phyloP scores from a whole-genome alignment of 495 filamentous ascomycete species.

The Penicillium canariense region DNA sequence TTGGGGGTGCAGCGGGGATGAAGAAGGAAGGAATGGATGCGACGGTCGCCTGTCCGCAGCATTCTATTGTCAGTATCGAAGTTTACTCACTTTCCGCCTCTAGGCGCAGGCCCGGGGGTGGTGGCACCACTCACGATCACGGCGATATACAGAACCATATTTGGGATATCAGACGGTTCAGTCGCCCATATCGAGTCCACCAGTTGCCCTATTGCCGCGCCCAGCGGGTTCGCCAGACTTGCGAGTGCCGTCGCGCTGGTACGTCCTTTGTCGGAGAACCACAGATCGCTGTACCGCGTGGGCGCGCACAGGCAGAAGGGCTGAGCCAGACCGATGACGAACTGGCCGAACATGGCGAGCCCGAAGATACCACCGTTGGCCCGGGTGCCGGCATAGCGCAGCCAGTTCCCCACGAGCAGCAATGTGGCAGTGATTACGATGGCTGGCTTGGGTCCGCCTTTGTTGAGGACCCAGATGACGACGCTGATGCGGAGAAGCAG shows the following conservation, averaged over 20 bases:
- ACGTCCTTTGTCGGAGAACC: constrained; percentile 84
- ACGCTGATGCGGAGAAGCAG: constrained; percentile 36
- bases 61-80: constrained; percentile 1
- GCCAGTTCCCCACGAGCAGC: constrained; percentile 83
- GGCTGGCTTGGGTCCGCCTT: constrained; percentile 71
- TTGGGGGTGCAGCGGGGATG: constrained; percentile 76
- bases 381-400: constrained; percentile 80
- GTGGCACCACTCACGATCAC: constrained; percentile 62
- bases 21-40: constrained; percentile 79
- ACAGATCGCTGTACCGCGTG: constrained; percentile 87
- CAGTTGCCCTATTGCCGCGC: constrained; percentile 83
- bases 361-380: constrained; percentile 62
- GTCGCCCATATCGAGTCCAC: constrained; percentile 75
- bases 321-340: constrained; percentile 84
- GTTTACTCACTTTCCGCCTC: too few species aligned
- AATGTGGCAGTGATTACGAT: constrained; percentile 73
- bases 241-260: constrained; percentile 85
- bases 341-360: constrained; percentile 90
- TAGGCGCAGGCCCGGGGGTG: neutral
- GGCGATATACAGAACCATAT: constrained; percentile 82
- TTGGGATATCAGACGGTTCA: constrained; percentile 60
- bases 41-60: constrained; percentile 56
- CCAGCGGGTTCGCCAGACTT: constrained; percentile 82
- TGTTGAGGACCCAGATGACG: constrained; percentile 75
- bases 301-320: constrained; percentile 91